phyloP scores from a whole-genome alignment of 768 basidiomycete genomes.

The Suillus sp. region DNA sequence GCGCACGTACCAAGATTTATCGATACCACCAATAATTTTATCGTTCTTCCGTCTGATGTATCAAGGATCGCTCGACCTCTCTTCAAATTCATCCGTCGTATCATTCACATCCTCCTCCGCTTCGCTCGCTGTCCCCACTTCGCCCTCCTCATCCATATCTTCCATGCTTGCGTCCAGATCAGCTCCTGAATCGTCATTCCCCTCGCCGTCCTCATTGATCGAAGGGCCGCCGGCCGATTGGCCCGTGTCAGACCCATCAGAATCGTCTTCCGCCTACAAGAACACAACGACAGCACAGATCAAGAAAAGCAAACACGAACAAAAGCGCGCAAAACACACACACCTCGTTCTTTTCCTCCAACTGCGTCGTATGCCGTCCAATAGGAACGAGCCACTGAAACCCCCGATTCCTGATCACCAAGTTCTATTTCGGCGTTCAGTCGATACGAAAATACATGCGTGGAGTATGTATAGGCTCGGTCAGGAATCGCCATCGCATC shows the following conservation, averaged over 20 bases:
- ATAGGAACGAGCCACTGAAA: constrained; percentile 71
- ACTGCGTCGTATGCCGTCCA: constrained; percentile 69
- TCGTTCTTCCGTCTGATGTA: background rate
- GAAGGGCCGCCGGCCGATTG: constrained; percentile 35
- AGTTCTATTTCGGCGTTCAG: constrained; percentile 43
- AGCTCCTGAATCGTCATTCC: constrained; percentile 42
- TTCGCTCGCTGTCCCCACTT: background rate
- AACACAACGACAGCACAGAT: background rate
- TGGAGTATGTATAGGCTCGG: background rate
- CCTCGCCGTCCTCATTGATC: constrained; percentile 33
- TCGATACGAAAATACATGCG: background rate
- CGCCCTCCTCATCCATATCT: constrained; percentile 43
- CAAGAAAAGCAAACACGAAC: background rate
- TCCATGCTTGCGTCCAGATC: constrained; percentile 41
- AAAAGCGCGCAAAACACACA: constrained; percentile 20
- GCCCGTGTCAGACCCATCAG: constrained; percentile 35
- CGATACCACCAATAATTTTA: constrained; percentile 11
- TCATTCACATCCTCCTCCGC: constrained; percentile 4
- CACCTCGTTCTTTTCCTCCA: constrained; percentile 87
- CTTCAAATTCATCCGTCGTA: background rate
- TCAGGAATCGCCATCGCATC: background rate
- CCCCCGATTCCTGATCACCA: constrained; percentile 64
- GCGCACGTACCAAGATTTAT: background rate
- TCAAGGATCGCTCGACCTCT: constrained; percentile 1
- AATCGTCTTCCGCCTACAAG: constrained; percentile 38